Evolutionary conservation across 208 protist species (phyloP).

Genomic region (Angomonas desouzai): DNA sequence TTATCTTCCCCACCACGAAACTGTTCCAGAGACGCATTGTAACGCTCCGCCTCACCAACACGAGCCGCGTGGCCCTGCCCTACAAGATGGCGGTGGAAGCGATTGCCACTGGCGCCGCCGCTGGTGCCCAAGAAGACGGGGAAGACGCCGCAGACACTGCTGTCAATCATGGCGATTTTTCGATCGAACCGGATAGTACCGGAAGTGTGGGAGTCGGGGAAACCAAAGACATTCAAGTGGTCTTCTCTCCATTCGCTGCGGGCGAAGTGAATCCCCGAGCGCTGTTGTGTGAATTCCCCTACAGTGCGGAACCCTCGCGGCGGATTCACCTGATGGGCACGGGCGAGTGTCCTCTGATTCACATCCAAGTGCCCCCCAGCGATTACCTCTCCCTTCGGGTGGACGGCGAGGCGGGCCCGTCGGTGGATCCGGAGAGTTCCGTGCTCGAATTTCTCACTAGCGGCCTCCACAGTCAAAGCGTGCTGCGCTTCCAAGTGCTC

Average conservation of each 20-base stretch:
- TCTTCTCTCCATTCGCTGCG: slow-evolving; percentile 79
- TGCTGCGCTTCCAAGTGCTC: slow-evolving; percentile 90
- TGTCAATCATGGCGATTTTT: slow-evolving; percentile 42
- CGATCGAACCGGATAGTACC: slow-evolving; percentile 43
- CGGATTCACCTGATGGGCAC: slow-evolving; percentile 70
- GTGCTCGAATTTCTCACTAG: slow-evolving; percentile 92
- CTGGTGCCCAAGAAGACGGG: not conserved
- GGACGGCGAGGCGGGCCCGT: slow-evolving; percentile 42
- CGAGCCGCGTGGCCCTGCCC: slow-evolving; percentile 61
- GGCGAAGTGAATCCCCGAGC: slow-evolving; percentile 27
- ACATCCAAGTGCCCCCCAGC: slow-evolving; percentile 91
- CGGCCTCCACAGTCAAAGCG: slow-evolving; percentile 89
- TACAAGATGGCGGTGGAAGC: slow-evolving; percentile 42
- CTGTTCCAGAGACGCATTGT: slow-evolving; percentile 91
- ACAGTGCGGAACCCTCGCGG: slow-evolving; percentile 38
- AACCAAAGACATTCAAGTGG: slow-evolving; percentile 58
- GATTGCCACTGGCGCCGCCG: not conserved
- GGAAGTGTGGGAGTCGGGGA: slow-evolving; percentile 53
- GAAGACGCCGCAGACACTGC: not conserved
- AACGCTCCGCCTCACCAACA: slow-evolving; percentile 87
- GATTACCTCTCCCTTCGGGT: slow-evolving; percentile 72
- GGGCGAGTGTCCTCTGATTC: slow-evolving; percentile 92
- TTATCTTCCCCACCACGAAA: slow-evolving; percentile 90
- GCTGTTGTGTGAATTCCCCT: slow-evolving; percentile 57
- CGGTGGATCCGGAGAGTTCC: slow-evolving; percentile 30